These are phyloP conservation scores for Leccinellum rugosiceps DNA, from an alignment of 768 basidiomycete genomes.

Conservation along the genomic window DNA sequence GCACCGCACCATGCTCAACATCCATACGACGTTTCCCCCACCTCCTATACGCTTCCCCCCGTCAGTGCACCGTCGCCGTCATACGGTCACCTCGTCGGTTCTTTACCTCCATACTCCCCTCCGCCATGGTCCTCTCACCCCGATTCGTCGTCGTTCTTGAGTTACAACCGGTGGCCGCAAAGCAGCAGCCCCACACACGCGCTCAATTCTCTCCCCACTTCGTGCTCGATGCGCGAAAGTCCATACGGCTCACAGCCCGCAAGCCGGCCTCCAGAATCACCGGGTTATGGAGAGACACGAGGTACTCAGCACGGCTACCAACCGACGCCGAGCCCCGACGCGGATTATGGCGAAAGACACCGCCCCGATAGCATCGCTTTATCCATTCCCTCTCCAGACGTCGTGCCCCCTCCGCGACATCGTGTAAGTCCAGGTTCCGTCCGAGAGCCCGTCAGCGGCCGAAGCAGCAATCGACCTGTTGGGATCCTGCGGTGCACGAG, in stretches of 20 bases:
- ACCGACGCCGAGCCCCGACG: constrained; percentile 36
- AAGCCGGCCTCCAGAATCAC: constrained; percentile 40
- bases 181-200: constrained; percentile 28
- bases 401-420: constrained; percentile 56
- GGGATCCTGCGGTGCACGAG: constrained; percentile 74
- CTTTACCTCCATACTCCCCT: constrained; percentile 28
- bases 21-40: constrained; percentile 27
- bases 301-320: constrained; percentile 37
- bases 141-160: constrained; percentile 29
- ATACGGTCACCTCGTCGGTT: constrained; percentile 24
- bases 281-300: constrained; percentile 27
- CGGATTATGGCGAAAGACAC: constrained; percentile 36
- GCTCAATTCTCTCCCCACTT: constrained; percentile 19
- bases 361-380: constrained; percentile 31
- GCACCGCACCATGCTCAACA: constrained; percentile 23
- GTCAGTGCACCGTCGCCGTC: constrained; percentile 28
- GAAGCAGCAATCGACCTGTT: constrained; percentile 58
- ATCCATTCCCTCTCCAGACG: constrained; percentile 34
- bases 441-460: constrained; percentile 44
- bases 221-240: constrained; percentile 31
- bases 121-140: constrained; percentile 26
- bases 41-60: constrained; percentile 31
- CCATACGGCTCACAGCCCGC: constrained; percentile 27
- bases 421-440: constrained; percentile 50
- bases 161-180: constrained; percentile 31